Base-by-base conservation (phyloP, 2,329 filamentous ascomycete genomes). In the Ustulina deusta region DNA sequence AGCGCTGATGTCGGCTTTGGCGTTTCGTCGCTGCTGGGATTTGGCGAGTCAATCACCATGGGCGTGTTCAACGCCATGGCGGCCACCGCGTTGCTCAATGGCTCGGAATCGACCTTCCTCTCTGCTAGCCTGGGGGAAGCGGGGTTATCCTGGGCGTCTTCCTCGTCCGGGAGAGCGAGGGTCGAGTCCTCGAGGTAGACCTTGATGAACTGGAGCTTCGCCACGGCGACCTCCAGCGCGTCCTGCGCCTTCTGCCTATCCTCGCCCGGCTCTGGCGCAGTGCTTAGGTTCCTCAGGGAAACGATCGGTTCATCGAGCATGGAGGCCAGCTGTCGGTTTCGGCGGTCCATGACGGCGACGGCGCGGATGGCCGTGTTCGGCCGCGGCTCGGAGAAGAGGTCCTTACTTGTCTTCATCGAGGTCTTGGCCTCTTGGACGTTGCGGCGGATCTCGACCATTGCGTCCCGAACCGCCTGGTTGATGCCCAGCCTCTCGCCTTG, bases 401-500 rank as follows among this genome's bases (percentile, higher is more conserved):
- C 77, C 49, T 77, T 79, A 11, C 78, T 75, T 6, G 79, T 77
- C 58, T 79, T 80, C 25, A 81, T 80, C 15, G 80, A 78, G 34
- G 80, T 83, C 36, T 85, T 82, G 2, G 84, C 82, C 64, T 88
- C 86, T 70, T 92, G 90, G 36, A 94, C 88, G 71, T 93, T 94
- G 74, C 91, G 91, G 67, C 88, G 87, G 57, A 95, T 91, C 79
- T 97, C 93, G 9, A 90, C 90, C 75, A 96, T 87, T 20, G 93
- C 92, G 72, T 93, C 92, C n/a, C 93, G 87, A 6, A 96, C 89
- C 0, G 90, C 92, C 78, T 92, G 91, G 75, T 93, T 94, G 63
- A 96, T 91, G 6, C 92, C 92, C 69, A 94, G 88, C 74, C 89
- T 91, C 78, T 94, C 91, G 60, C 92, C 87, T 36, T 88, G 86